These are phyloP conservation scores for Podila verticillata DNA, from an alignment of 192 early-diverging fungal genomes.

Conservation along the genomic window DNA sequence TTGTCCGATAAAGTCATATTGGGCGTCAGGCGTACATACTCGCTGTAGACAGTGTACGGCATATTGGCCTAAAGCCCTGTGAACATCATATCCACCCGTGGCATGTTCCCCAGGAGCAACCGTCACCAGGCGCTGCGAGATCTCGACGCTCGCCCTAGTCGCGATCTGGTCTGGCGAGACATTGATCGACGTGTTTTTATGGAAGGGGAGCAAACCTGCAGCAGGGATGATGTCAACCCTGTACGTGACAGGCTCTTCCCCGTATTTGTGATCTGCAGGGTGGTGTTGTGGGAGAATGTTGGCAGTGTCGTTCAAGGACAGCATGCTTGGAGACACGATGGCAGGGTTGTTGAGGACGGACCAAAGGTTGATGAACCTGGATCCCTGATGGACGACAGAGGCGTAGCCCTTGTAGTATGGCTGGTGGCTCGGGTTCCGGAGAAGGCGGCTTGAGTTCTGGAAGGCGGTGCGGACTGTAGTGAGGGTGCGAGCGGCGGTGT, in stretches of 20 bases:
- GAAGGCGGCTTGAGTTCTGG: background rate
- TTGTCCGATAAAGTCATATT: background rate
- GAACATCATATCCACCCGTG: slow-evolving; percentile 27
- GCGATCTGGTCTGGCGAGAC: background rate
- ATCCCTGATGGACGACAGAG: slow-evolving; percentile 66
- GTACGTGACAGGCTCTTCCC: slow-evolving; percentile 21
- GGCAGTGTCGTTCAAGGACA: slow-evolving; percentile 61
- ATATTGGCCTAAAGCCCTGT: slow-evolving; percentile 22
- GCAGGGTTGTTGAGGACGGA: slow-evolving; percentile 60
- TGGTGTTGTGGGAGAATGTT: slow-evolving; percentile 19
- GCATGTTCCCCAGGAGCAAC: slow-evolving; percentile 13
- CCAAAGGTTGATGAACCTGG: slow-evolving; percentile 76
- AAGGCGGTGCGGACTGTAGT: background rate
- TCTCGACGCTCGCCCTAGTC: background rate
- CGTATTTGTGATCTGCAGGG: slow-evolving; percentile 47
- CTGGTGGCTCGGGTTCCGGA: background rate
- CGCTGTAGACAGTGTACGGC: slow-evolving; percentile 19
- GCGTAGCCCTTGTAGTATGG: slow-evolving; percentile 1
- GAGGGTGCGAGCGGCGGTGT: background rate
- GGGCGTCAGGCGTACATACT: background rate
- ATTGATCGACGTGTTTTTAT: background rate
- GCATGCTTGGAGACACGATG: slow-evolving; percentile 54
- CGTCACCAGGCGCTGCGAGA: slow-evolving; percentile 5
- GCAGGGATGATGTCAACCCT: slow-evolving; percentile 37
- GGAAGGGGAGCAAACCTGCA: background rate